phyloP scores from a whole-genome alignment of 371 early-diverging fungal species.

The Mucor irregularis region DNA sequence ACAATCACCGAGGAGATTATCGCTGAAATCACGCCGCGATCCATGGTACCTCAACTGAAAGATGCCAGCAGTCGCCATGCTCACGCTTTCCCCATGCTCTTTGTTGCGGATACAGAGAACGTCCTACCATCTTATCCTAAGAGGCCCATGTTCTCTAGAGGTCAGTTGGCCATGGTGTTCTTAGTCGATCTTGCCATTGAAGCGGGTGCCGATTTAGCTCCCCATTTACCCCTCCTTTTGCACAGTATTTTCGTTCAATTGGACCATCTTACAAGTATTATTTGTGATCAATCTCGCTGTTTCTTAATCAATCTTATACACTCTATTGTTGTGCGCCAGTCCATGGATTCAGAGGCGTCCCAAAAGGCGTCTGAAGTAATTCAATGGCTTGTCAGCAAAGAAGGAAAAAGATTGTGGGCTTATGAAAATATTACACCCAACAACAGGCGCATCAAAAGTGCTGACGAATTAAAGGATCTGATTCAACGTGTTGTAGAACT shows the following conservation, averaged over 20 bases:
- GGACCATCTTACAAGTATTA: slow-evolving; percentile 74
- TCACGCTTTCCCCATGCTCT: slow-evolving; percentile 46
- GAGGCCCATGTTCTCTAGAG: slow-evolving; percentile 73
- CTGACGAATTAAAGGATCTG: slow-evolving; percentile 45
- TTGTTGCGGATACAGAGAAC: slow-evolving; percentile 70
- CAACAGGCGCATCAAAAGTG: slow-evolving; percentile 46
- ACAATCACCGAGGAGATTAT: slow-evolving; percentile 67
- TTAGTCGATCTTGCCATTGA: slow-evolving; percentile 83
- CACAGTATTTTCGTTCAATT: slow-evolving; percentile 81
- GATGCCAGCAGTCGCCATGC: slow-evolving; percentile 48
- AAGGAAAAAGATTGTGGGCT: slow-evolving; percentile 79
- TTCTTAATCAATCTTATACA: slow-evolving; percentile 83
- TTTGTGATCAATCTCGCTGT: slow-evolving; percentile 80
- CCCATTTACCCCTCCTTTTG: slow-evolving; percentile 73
- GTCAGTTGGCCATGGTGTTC: slow-evolving; percentile 77
- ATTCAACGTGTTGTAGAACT: slow-evolving; percentile 47
- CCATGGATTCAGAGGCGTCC: slow-evolving; percentile 60
- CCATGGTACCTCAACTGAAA: slow-evolving; percentile 70
- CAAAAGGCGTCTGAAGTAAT: slow-evolving; percentile 62
- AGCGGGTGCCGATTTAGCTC: slow-evolving; percentile 66
- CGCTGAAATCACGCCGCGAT: slow-evolving; percentile 72
- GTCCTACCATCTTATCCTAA: slow-evolving; percentile 67
- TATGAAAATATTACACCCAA: slow-evolving; percentile 78
- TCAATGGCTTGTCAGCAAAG: slow-evolving; percentile 64
- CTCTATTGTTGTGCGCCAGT: slow-evolving; percentile 64